Percentiles rank a stretch among this genome's conserved stretches.
Conservation (phyloP, 495 filamentous ascomycete genomes). For the Podospora tetraspora region DNA sequence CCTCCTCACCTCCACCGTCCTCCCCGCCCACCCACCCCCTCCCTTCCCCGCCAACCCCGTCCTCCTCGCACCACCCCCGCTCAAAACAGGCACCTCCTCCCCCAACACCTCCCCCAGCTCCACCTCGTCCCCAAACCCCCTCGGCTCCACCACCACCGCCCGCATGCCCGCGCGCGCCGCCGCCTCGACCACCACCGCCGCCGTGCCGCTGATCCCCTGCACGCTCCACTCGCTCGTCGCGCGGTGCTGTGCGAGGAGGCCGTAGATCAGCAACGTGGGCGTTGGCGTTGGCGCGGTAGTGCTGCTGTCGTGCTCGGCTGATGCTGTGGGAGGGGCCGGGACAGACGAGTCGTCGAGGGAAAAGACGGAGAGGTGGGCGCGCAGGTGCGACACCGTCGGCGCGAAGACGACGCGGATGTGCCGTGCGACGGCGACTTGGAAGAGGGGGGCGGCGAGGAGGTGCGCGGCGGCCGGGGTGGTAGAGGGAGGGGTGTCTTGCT, state of each 20-base stretch:
- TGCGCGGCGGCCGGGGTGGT: slow-evolving; percentile 1
- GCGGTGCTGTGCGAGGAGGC: slow-evolving; percentile 63
- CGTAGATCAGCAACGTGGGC: slow-evolving; percentile 56
- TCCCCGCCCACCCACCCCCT: slow-evolving; percentile 55
- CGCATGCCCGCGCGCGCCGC: slow-evolving; percentile 40
- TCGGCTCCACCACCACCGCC: slow-evolving; percentile 33
- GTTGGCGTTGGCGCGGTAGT: background rate
- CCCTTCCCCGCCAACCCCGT: slow-evolving; percentile 42
- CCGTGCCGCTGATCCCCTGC: slow-evolving; percentile 69
- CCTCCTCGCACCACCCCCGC: slow-evolving; percentile 46
- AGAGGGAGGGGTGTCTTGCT: background rate
- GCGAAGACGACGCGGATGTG: slow-evolving; percentile 64
- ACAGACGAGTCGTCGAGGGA: slow-evolving; percentile 24
- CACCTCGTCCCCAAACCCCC: background rate
- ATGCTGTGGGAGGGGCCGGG: slow-evolving; percentile 20
- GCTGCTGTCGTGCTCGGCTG: background rate
- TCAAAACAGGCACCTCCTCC: slow-evolving; percentile 58
- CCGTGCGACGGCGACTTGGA: slow-evolving; percentile 61
- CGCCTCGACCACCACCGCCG: slow-evolving; percentile 63
- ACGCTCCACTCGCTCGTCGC: slow-evolving; percentile 75
- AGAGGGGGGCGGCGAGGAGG: slow-evolving; percentile 60
- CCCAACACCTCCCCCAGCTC: slow-evolving; percentile 40
- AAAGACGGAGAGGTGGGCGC: slow-evolving; percentile 64
- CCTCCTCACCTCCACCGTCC: slow-evolving; percentile 57
- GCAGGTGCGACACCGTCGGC: slow-evolving; percentile 68